Base-by-base conservation (phyloP, 2,329 filamentous ascomycete genomes). In the Colletotrichum sp. region DNA sequence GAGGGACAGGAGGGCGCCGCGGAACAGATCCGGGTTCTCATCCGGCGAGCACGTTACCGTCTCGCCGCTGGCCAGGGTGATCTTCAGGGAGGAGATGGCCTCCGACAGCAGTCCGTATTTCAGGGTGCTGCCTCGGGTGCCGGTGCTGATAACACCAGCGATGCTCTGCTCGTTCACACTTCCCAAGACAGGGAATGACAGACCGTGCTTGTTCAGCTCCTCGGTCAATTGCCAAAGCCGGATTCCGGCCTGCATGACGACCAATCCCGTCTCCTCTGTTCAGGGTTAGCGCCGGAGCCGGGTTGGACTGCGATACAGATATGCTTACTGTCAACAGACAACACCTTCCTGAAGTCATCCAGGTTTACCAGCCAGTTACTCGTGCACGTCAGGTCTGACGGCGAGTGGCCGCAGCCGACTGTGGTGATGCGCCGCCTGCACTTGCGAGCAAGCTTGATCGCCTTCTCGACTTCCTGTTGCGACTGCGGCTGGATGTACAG, bases 151-250 rank as follows among this genome's bases (percentile, higher is more conserved):
- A 16, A 95, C 96, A 27, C 97, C 97, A 2, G 95, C 96, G 77
- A 98, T 93, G 73, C 94, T 97, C 88, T 99, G 97, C 80, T 95
- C 92, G 83, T 98, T 96, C 85, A 99, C 98, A 83, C 95, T 98
- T 32, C 97, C 97, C 66, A 98, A 88, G 83, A 98, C 98, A 34
- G 95, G 94, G 90, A 99, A 93, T 4, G 96, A 95, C 77, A 98
- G 89, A 2, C 95, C 95, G 80, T 93, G 86, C 72, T 90, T 89
- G 79, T 95, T 95, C 34, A 98, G 91, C 81, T 93, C 91, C 63
- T 91, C 89, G 77, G 95, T 94, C 74, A 99, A 87, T 75, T 93
- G 87, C 80, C 91, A 92, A 75, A 99, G 88, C 28, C 96, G 91
- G 78, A 98, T 98, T 19, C 97, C 97, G n/a, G 94, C 94, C 86